Evolutionary conservation across 257 asterid genomes (phyloP).

Genomic region (Solanum tacnaense): DNA sequence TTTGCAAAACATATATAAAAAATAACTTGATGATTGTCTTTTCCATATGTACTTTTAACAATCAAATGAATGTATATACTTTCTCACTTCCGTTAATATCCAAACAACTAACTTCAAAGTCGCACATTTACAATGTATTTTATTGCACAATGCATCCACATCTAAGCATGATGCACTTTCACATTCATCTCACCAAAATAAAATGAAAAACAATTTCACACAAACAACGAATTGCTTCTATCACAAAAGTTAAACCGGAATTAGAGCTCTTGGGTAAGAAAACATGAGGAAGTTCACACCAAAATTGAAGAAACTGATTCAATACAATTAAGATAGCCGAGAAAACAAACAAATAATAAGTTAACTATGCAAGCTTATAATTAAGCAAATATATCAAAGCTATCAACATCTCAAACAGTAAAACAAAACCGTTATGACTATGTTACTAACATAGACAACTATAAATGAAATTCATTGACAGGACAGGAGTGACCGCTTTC

Average conservation of each 20-base stretch:
- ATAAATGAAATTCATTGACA: not conserved
- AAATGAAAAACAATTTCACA: not conserved
- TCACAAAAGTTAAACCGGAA: not conserved
- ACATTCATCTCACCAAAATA: not conserved
- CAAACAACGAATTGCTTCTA: not conserved
- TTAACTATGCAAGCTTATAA: not conserved
- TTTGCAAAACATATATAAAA: too few relatives aligned
- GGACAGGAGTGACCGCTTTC: not conserved
- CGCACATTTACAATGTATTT: too few relatives aligned
- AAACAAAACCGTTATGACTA: not conserved
- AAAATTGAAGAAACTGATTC: too few relatives aligned
- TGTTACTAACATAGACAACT: not conserved
- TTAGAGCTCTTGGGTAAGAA: not conserved
- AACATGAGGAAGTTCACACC: not conserved
- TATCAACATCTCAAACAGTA: not conserved
- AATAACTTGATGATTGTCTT: too few relatives aligned
- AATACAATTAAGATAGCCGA: not conserved
- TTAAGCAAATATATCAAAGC: not conserved
- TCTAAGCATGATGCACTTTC: not conserved
- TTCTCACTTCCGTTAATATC: too few relatives aligned
- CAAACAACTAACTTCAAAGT: too few relatives aligned
- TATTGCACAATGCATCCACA: too few relatives aligned
- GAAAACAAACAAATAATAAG: not conserved
- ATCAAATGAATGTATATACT: too few relatives aligned
- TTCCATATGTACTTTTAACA: too few relatives aligned